These are phyloP conservation scores for Nicotiana tomentosiformis DNA, from an alignment of 257 asterid genomes.

Conservation along the genomic window DNA sequence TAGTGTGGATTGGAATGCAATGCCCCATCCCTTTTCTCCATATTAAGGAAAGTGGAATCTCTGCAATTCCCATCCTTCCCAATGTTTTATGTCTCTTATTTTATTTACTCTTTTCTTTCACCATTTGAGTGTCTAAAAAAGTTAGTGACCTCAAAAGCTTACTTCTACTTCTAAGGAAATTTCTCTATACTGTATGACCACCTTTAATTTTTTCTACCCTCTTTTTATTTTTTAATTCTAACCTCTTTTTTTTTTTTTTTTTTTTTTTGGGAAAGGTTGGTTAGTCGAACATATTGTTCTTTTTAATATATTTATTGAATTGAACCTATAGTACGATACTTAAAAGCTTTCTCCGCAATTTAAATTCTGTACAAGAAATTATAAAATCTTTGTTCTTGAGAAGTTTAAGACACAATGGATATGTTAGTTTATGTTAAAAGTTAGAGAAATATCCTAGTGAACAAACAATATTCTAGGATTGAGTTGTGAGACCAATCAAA, in stretches of 20 bases:
- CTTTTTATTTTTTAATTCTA: not conserved
- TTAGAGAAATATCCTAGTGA: not conserved
- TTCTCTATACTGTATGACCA: not conserved
- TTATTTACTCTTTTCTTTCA: not conserved
- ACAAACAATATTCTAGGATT: not conserved
- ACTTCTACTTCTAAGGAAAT: not conserved
- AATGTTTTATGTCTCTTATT: conserved; percentile 49
- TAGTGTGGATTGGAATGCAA: conserved; percentile 27
- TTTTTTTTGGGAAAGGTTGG: not conserved
- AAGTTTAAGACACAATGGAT: not conserved
- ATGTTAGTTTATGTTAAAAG: not conserved
- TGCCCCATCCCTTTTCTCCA: conserved; percentile 90
- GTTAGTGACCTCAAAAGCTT: not conserved
- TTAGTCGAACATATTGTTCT: not conserved
- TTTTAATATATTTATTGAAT: not conserved
- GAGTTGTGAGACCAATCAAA: not conserved
- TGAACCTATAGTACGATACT: not conserved
- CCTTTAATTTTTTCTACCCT: not conserved
- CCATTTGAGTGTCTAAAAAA: not conserved
- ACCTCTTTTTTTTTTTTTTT: not conserved
- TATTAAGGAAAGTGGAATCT: conserved; percentile 60
- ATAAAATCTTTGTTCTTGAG: not conserved
- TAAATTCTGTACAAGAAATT: not conserved
- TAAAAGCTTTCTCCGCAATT: not conserved
- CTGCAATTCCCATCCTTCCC: conserved; percentile 93